Evolutionary conservation across 2,329 filamentous ascomycete genomes (phyloP), one percentile per base, ranked within the genome.

Genomic region (Calonectria leucothoes): DNA sequence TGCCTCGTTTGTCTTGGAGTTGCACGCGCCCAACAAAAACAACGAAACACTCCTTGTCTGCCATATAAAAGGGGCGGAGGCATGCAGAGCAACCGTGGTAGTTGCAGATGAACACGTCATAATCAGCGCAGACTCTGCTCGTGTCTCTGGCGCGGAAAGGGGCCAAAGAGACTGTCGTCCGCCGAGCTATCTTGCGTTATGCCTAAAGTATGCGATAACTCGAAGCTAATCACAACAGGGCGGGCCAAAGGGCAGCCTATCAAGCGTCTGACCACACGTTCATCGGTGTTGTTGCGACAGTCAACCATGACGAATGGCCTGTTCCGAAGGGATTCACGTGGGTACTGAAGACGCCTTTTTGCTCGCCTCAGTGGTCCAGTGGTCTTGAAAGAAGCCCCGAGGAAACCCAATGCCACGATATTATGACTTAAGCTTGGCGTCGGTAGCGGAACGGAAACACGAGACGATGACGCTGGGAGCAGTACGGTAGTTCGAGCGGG

Each of bases 1-100:
- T 52, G 49, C 23, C 49, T 29, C 15, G 23, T 27, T 27, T 23
- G 71, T 74, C 52, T 70, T 59, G 14, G 71, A 71, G 17, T 73
- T 65, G 17, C 35, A 7, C 2, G 76, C 48, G 35, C 12, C 29
- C 17, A 52, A 45, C 20, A 23, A 45, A 4, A 45, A 45, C 5
- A 23, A 23, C 12, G 42, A 12, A 23, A 23, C 12, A n/a, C 42
- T 20, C 42, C n/a, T 11, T n/a, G 17, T 10, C 42, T 10, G n/a
- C n/a, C 42, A 45, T 45, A 45, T 20, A 45, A 45, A 45, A 45
- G 23, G 42, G 42, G 42, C 42, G n/a, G 42, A 11, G 11, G 11
- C 8, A 12, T 23, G 11, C 42, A 45, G 42, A 45, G 12, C n/a
- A 45, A n/a, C 2, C 20, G 23, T 23, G 7, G 12, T 3, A 11